Evolutionary conservation across 2,329 filamentous ascomycete genomes (phyloP).

Genomic region (Onygenales sp.): DNA sequence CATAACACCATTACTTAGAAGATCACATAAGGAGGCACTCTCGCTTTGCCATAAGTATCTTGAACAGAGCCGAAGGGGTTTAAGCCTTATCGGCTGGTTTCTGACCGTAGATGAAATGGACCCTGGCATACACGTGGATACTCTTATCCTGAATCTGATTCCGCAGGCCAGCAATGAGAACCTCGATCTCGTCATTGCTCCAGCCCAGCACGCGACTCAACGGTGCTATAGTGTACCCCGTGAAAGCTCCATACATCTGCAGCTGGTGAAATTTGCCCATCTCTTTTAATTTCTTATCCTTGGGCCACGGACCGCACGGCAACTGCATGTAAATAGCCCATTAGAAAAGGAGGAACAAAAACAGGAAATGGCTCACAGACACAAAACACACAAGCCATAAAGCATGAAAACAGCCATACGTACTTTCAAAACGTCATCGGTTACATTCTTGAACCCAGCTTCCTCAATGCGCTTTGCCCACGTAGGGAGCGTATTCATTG

Average conservation of each 20-base stretch:
- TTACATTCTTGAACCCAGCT: no score
- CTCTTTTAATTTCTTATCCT: conserved; percentile 19
- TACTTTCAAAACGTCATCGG: no score
- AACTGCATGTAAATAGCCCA: conserved; percentile 9
- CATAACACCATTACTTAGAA: no score
- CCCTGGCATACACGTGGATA: conserved; percentile 14
- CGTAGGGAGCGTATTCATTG: no score
- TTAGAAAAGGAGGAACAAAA: no score
- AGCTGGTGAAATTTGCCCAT: conserved; percentile 29
- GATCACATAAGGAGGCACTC: no score
- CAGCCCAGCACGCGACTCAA: conserved; percentile 17
- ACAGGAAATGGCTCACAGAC: no score
- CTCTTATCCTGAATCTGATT: conserved; percentile 12
- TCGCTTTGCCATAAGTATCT: no score
- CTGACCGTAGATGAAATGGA: conserved; percentile 14
- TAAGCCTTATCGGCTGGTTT: conserved; percentile 4
- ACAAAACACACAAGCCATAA: no score
- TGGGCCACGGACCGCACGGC: conserved; percentile 22
- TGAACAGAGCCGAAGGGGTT: no score
- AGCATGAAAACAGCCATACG: no score
- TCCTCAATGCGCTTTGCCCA: no score
- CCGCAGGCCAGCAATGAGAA: conserved; percentile 13
- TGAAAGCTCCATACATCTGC: conserved; percentile 15
- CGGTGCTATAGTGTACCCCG: conserved; percentile 16
- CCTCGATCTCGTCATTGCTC: conserved; percentile 15